Conservation (phyloP, 345 rosid genomes). For the Moringa oleifera region DNA sequence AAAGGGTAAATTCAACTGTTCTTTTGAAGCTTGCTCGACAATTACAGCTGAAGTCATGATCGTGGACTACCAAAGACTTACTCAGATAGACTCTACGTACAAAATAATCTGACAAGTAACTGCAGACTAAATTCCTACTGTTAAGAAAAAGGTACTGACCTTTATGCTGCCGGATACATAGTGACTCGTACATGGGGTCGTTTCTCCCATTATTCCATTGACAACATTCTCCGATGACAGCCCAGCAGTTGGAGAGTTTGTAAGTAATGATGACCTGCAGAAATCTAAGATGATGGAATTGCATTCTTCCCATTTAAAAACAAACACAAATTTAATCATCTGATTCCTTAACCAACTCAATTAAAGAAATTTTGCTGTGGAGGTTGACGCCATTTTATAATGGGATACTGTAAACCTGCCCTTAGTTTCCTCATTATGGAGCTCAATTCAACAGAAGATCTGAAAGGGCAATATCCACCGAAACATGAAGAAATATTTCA, state of each 20-base stretch:
- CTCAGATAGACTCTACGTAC: background rate
- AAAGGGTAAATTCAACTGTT: background rate
- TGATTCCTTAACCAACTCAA: too few species aligned
- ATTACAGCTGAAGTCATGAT: background rate
- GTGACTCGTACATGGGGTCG: constrained; percentile 58
- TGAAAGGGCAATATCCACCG: background rate
- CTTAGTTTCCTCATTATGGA: background rate
- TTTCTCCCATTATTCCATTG: constrained; percentile 51
- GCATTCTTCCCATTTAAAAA: background rate
- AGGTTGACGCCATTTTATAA: too few species aligned
- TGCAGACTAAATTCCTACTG: background rate
- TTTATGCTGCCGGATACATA: constrained; percentile 64
- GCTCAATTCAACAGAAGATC: background rate
- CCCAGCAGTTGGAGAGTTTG: constrained; percentile 48
- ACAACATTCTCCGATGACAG: constrained; percentile 68
- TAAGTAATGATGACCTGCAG: constrained; percentile 60
- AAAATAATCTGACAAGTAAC: background rate
- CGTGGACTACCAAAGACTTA: background rate
- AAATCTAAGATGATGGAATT: constrained; percentile 9
- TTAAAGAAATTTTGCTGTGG: too few species aligned
- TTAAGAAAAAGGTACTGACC: constrained; percentile 40
- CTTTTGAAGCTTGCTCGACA: background rate
- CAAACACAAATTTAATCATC: background rate
- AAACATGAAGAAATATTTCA: too few species aligned
- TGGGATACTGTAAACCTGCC: background rate